Conservation (phyloP, 2,329 filamentous ascomycete genomes). For the Alternaria incomplexa region DNA sequence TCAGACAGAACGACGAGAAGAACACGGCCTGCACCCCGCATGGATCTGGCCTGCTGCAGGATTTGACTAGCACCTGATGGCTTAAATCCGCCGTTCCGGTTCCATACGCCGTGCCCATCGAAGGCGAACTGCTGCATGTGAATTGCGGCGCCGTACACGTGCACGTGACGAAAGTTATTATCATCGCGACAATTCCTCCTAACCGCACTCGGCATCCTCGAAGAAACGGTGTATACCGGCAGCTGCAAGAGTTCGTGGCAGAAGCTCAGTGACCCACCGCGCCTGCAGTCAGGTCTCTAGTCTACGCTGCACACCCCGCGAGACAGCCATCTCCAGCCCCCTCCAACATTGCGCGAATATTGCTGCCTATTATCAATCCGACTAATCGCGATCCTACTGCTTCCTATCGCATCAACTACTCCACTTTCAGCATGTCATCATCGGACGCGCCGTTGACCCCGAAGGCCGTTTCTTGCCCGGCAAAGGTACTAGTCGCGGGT, state of each 20-base stretch:
- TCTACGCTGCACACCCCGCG: conserved; percentile 20
- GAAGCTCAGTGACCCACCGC: conserved; percentile 19
- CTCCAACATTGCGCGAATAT: conserved; percentile 23
- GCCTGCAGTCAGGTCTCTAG: conserved; percentile 1
- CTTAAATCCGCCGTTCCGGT: conserved; percentile 19
- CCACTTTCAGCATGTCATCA: conserved; percentile 15
- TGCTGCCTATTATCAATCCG: conserved; percentile 18
- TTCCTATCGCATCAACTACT: conserved; percentile 15
- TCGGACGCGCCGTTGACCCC: conserved; percentile 23
- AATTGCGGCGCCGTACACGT: not conserved
- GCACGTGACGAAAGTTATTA: conserved; percentile 16
- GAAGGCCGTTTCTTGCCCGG: conserved; percentile 78
- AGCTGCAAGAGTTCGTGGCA: conserved; percentile 13
- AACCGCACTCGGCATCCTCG: not conserved
- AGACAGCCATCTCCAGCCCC: conserved; percentile 20
- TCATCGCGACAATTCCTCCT: conserved; percentile 2
- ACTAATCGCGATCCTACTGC: conserved; percentile 1
- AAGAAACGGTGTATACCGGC: not conserved
- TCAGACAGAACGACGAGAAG: conserved; percentile 36
- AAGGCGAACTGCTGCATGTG: conserved; percentile 7
- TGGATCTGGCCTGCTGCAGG: conserved; percentile 23
- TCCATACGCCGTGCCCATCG: not conserved
- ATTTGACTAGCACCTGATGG: conserved; percentile 26
- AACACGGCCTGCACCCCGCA: conserved; percentile 36
- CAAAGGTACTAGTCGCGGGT: conserved; percentile 93